Evolutionary conservation across 2,329 filamentous ascomycete species (phyloP), one percentile per base, ranked within the genome.

Genomic region (Onygenales sp.): DNA sequence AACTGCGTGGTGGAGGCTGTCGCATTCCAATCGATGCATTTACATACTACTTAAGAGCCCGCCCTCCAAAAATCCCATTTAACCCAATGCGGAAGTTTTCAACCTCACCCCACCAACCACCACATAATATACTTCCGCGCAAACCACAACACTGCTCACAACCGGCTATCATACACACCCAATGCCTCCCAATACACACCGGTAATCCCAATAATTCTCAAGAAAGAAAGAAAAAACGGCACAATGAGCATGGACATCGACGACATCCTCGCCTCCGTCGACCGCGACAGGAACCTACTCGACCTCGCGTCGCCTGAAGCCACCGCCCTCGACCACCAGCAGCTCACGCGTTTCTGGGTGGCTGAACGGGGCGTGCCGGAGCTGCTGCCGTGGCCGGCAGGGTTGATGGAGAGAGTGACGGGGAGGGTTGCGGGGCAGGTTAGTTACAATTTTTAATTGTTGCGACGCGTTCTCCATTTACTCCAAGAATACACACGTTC

Each of bases 361-460:
- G 89, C 92, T 43, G 94, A 98, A 71, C 83, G 93, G 61, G 88
- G 86, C 54, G 85, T 89, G 44, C 89, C 92, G 2, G 91, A 96
- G 70, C 77, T 98, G n/a, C 76, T 97, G 41, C 81, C 84, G 72
- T 97, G 83, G 72, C 79, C 85, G 4, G 81, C 83, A 39, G 81
- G 81, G 14, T 76, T 97, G 54, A 87, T 98, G 66, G 87, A 93
- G 59, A 83, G 92, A 58, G 81, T 93, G 63, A 86, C 90, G 72
- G 80, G 82, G 56, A 80, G 84, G 55, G 82, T 89, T 58, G 82
- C 83, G 61, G 71, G 73, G 46, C 85, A 88, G 74, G 75, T 76
- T 60, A 33, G 46, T 58, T 21, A 11, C 14, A 39, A 14, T 17
- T 14, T 17, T 39, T 42, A 47, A 41, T 50, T 33, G 44, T 35